Percentiles rank a stretch among this genome's conserved stretches.
These are phyloP conservation scores for Saitozyma sp. DNA, from an alignment of 768 basidiomycete genomes.

Conservation along the genomic window DNA sequence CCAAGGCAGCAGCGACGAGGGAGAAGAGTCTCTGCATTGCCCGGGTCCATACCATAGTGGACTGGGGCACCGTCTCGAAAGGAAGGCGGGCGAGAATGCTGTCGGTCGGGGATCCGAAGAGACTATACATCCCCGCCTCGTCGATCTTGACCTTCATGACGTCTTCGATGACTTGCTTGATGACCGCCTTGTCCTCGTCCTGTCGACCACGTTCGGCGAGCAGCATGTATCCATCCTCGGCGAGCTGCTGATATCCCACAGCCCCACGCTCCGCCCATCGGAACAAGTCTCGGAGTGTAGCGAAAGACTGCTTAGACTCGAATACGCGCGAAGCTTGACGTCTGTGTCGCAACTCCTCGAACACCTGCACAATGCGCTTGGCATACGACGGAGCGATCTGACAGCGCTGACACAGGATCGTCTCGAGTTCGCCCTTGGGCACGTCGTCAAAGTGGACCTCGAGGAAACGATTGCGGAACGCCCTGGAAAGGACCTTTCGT, in stretches of 20 bases:
- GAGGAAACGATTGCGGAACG: slow-evolving; percentile 94
- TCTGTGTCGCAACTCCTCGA: slow-evolving; percentile 87
- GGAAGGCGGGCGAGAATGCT: slow-evolving; percentile 38
- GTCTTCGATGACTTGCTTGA: slow-evolving; percentile 88
- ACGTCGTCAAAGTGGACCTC: slow-evolving; percentile 98
- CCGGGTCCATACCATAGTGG: slow-evolving; percentile 80
- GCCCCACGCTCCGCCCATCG: slow-evolving; percentile 94
- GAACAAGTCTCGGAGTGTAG: slow-evolving; percentile 93
- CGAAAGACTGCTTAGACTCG: slow-evolving; percentile 96
- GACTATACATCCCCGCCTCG: slow-evolving; percentile 66
- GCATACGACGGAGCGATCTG: slow-evolving; percentile 92
- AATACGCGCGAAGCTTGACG: slow-evolving; percentile 89
- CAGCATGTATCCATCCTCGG: slow-evolving; percentile 96
- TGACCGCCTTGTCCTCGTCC: slow-evolving; percentile 78
- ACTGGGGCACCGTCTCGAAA: slow-evolving; percentile 15
- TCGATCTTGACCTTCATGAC: slow-evolving; percentile 85
- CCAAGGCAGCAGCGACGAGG: slow-evolving; percentile 78
- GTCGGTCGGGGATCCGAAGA: slow-evolving; percentile 24
- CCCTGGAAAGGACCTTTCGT: slow-evolving; percentile 88
- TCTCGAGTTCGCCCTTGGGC: slow-evolving; percentile 87
- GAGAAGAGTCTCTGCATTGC: slow-evolving; percentile 89
- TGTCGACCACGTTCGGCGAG: slow-evolving; percentile 85
- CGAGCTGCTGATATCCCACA: slow-evolving; percentile 84
- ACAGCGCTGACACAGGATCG: slow-evolving; percentile 88
- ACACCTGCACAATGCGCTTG: slow-evolving; percentile 83